Percentiles rank a stretch among this genome's conserved stretches.
Conservation (phyloP, 306 rosid genomes). For the Hippophae rhamnoides region DNA sequence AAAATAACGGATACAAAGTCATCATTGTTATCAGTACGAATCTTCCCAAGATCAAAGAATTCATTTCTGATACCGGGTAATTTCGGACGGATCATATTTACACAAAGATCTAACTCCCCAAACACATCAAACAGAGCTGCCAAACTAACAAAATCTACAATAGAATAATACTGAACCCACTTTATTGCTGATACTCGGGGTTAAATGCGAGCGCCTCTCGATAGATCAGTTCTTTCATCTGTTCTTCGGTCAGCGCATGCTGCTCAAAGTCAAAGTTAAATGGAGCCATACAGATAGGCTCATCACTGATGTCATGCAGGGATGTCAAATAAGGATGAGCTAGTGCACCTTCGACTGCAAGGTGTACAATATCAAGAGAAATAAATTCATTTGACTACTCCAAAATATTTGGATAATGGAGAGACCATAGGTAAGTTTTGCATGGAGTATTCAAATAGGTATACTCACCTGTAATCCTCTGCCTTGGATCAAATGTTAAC, state of each 20-base stretch:
- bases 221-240: constrained; percentile 89
- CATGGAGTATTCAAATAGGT: constrained; percentile 12
- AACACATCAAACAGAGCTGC: constrained; percentile 31
- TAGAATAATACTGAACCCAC: constrained; percentile 17
- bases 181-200: constrained; percentile 67
- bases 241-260: constrained; percentile 86
- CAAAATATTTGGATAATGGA: background rate
- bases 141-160: constrained; percentile 22
- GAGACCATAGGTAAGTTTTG: background rate
- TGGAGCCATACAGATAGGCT: constrained; percentile 90
- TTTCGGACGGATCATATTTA: constrained; percentile 33
- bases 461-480: constrained; percentile 80
- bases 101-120: constrained; percentile 28
- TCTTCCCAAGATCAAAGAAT: constrained; percentile 16
- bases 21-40: constrained; percentile 28
- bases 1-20: constrained; percentile 26
- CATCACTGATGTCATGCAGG: constrained; percentile 94
- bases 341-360: constrained; percentile 80
- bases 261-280: constrained; percentile 98
- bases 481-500: constrained; percentile 86
- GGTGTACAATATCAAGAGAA: constrained; percentile 5
- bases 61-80: constrained; percentile 35
- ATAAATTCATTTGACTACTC: too few relatives aligned
- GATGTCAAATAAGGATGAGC: constrained; percentile 93
- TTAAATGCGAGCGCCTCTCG: constrained; percentile 93